Evolutionary conservation across 2,329 filamentous ascomycete genomes (phyloP).

Genomic region (Microthyrium microscopicum): DNA sequence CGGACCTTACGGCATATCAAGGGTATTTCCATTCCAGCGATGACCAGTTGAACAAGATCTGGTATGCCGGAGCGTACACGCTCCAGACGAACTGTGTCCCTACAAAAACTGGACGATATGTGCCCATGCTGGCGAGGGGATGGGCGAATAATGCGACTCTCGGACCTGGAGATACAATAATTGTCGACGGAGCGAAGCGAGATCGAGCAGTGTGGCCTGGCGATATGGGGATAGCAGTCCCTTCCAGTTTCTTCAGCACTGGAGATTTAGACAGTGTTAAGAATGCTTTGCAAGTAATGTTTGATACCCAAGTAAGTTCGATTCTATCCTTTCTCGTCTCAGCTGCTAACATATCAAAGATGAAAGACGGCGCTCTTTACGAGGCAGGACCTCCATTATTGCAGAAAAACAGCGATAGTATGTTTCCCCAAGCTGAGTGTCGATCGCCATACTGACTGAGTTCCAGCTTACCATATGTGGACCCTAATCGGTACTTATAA

Average conservation of each 20-base stretch:
- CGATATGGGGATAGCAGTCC: slow-evolving; percentile 34
- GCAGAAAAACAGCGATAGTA: slow-evolving; percentile 19
- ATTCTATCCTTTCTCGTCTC: neutral
- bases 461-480: slow-evolving; percentile 26
- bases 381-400: slow-evolving; percentile 24
- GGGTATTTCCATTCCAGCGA: slow-evolving; percentile 21
- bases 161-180: slow-evolving; percentile 19
- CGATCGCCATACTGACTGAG: neutral
- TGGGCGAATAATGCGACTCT: slow-evolving; percentile 25
- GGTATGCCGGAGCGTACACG: slow-evolving; percentile 37
- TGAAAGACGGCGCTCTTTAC: slow-evolving; percentile 20
- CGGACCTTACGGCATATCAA: slow-evolving; percentile 23
- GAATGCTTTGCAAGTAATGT: slow-evolving; percentile 31
- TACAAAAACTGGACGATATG: slow-evolving; percentile 20
- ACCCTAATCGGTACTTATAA: slow-evolving; percentile 42
- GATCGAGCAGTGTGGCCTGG: slow-evolving; percentile 29
- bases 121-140: slow-evolving; percentile 16
- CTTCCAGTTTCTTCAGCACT: slow-evolving; percentile 25
- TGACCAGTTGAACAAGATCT: slow-evolving; percentile 25
- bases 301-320: slow-evolving; percentile 21
- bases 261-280: slow-evolving; percentile 30
- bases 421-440: slow-evolving; percentile 6
- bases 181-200: slow-evolving; percentile 25
- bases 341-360: slow-evolving; percentile 10
- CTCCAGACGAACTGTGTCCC: slow-evolving; percentile 30